A percentile compares a stretch with the other conserved stretches of the same genome.
phyloP scores from a whole-genome alignment of 495 filamentous ascomycete genomes.

The Geoglossum glabrum region DNA sequence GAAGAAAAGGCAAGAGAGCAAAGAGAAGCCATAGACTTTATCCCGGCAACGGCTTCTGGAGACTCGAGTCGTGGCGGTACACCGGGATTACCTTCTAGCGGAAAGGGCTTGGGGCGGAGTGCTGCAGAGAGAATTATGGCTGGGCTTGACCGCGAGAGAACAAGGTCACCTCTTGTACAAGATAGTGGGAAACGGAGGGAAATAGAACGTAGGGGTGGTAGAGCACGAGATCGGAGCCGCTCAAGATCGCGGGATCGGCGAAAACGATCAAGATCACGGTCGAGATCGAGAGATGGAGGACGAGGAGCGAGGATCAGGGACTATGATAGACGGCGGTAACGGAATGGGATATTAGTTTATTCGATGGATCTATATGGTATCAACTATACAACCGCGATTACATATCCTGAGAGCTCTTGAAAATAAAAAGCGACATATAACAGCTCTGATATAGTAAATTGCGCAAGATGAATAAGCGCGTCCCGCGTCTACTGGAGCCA shows the following conservation, averaged over 20 bases:
- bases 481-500: too few relatives aligned
- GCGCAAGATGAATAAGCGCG: too few relatives aligned
- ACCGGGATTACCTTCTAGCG: background rate
- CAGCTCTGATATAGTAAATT: too few relatives aligned
- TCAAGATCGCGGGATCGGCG: slow-evolving; percentile 4
- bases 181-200: slow-evolving; percentile 3
- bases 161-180: background rate
- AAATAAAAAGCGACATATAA: too few relatives aligned
- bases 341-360: background rate
- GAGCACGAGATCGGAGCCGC: background rate
- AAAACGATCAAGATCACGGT: background rate
- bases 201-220: background rate
- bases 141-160: slow-evolving; percentile 9
- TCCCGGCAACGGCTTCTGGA: slow-evolving; percentile 23
- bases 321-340: background rate
- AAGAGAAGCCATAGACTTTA: slow-evolving; percentile 59
- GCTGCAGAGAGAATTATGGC: slow-evolving; percentile 14
- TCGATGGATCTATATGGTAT: too few relatives aligned
- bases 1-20: slow-evolving; percentile 30
- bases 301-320: background rate
- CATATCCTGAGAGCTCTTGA: too few relatives aligned
- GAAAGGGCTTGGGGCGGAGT: slow-evolving; percentile 5
- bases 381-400: too few relatives aligned
- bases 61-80: slow-evolving; percentile 2
- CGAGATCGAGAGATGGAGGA: background rate